phyloP scores from a whole-genome alignment of 805 yeast species.

The Ogataea sp. region DNA sequence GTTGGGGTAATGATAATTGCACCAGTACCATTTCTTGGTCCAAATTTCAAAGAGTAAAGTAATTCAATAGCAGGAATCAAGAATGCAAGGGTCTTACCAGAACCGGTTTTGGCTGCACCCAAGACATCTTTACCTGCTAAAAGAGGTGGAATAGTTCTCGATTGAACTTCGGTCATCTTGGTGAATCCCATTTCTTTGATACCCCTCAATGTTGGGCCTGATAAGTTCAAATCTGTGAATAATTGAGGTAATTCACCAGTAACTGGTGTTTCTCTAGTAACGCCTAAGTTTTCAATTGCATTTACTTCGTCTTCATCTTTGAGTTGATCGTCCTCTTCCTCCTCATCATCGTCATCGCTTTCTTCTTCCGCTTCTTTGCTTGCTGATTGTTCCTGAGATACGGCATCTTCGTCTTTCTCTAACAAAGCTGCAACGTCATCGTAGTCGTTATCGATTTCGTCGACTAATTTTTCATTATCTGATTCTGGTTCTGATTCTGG shows the following conservation, averaged over 20 bases:
- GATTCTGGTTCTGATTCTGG: background rate
- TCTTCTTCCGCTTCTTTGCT: conserved; percentile 16
- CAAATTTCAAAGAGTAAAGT: conserved; percentile 82
- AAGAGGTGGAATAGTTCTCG: conserved; percentile 92
- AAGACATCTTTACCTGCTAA: conserved; percentile 95
- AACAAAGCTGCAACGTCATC: conserved; percentile 49
- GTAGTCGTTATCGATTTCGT: conserved; percentile 47
- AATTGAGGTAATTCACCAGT: conserved; percentile 6
- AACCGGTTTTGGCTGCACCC: conserved; percentile 99
- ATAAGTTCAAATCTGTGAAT: conserved; percentile 53
- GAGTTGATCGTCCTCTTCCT: conserved; percentile 12
- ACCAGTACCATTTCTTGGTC: conserved; percentile 98
- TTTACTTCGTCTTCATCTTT: conserved; percentile 12
- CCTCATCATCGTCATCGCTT: conserved; percentile 21
- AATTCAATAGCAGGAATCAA: conserved; percentile 93
- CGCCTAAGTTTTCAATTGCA: conserved; percentile 26
- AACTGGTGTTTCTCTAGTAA: conserved; percentile 20
- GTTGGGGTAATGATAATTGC: conserved; percentile 95
- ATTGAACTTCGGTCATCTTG: conserved; percentile 90
- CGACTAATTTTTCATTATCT: conserved; percentile 24
- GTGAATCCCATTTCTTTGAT: conserved; percentile 84
- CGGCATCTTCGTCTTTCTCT: conserved; percentile 15
- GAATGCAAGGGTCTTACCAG: conserved; percentile 96
- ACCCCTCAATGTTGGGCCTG: conserved; percentile 77
- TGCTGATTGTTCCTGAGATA: too few relatives aligned